Evolutionary conservation across 2,329 filamentous ascomycete genomes (phyloP), one percentile per base, ranked within the genome.

Genomic region (Diaporthe australafricana): DNA sequence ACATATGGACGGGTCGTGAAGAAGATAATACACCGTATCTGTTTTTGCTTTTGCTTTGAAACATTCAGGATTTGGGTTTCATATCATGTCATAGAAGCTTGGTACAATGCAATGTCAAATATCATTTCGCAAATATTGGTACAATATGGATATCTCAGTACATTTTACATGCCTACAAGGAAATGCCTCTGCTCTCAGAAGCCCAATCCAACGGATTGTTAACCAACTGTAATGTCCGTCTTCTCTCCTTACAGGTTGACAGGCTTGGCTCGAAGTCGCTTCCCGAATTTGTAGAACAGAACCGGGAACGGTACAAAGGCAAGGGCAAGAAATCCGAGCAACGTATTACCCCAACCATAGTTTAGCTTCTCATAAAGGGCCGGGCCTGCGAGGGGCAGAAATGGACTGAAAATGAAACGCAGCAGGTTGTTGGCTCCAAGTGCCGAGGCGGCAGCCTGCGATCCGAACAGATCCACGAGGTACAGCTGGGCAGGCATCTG

Each of bases 351-450:
- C 70, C 71, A 73, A 22, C 65, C 52, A 20, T 62, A 62, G 25
- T 66, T 66, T 5, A 72, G 42, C 4, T 45, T 32, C 11, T 20
- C 17, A 22, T 69, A 72, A 66, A 72, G 52, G 11, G 70, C 17
- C 8, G 80, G 81, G 4, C 87, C 89, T 77, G 90, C 90, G 1
- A 90, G 81, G 0, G 88, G 89, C 79, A 91, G 90, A 1, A 84
- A 85, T 0, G 87, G 85, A 72, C 87, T 88, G 70, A 91, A 89
- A 6, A 88, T 74, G 0, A 87, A 89, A 72, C 89, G 84, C 11
- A 91, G 79, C 35, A 91, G 16, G 38, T 66, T 76, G 55, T 79
- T 77, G 2, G 81, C 81, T 1, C 80, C 81, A 5, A 80, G 76
- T 8, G 79, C 80, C 1, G 80, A 82, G 1, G 81, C 82, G 2